phyloP scores from a whole-genome alignment of 139 green algal species.

The Chlamydomonas urium region DNA sequence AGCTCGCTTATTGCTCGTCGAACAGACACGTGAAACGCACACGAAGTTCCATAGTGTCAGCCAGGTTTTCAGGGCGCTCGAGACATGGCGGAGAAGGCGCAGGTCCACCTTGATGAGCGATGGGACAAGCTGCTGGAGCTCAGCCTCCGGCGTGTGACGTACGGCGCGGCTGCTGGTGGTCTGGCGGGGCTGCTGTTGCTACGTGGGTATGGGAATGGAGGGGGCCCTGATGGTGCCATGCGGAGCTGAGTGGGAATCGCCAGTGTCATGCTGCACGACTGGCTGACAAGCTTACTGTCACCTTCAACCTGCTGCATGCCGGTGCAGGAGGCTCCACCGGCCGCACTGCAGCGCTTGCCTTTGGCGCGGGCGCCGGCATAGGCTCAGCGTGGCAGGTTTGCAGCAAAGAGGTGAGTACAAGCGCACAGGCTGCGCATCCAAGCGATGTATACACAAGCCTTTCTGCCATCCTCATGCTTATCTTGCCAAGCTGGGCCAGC shows the following conservation, averaged over 20 bases:
- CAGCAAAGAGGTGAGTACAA: slow-evolving; percentile 19
- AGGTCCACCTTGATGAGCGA: slow-evolving; percentile 1
- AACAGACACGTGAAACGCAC: no score
- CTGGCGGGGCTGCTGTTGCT: no score
- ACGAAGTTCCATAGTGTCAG: no score
- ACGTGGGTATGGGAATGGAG: no score
- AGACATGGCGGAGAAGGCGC: slow-evolving; percentile 10
- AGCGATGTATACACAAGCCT: neutral
- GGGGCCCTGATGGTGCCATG: no score
- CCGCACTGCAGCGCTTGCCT: slow-evolving; percentile 14
- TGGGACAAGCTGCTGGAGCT: slow-evolving; percentile 13
- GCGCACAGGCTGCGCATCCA: neutral
- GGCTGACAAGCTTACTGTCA: no score
- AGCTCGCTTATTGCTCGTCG: no score
- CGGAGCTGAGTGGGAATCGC: no score
- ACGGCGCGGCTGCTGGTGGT: slow-evolving; percentile 15
- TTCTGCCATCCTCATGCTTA: no score
- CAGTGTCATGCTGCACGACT: no score
- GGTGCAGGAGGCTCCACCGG: neutral
- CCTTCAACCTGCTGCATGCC: no score
- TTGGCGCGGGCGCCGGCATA: slow-evolving; percentile 20
- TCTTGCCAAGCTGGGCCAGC: neutral
- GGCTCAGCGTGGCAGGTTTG: slow-evolving; percentile 29
- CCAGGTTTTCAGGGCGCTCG: no score
- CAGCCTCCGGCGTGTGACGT: slow-evolving; percentile 12